These are phyloP conservation scores for Trichoderma sp. DNA, from an alignment of 2,329 filamentous ascomycete species.

Conservation along the genomic window DNA sequence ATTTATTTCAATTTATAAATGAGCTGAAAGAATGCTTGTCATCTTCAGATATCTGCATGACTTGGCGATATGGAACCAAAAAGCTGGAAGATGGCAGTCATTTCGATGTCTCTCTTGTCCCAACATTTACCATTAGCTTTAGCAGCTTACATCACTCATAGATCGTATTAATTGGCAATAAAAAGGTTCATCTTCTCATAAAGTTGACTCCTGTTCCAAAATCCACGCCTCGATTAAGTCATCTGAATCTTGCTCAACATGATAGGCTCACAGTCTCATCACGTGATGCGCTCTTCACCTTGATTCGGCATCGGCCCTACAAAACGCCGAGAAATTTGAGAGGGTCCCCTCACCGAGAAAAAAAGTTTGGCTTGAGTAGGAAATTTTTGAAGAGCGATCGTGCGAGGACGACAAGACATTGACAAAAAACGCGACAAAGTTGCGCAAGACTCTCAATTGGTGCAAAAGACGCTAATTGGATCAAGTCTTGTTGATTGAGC, in stretches of 20 bases:
- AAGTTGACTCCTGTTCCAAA: background rate
- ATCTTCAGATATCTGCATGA: background rate
- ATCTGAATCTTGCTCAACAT: slow-evolving; percentile 10
- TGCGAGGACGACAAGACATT: slow-evolving; percentile 28
- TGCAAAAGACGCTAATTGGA: background rate
- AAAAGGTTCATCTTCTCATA: background rate
- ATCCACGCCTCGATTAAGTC: background rate
- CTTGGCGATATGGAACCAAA: background rate
- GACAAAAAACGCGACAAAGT: slow-evolving; percentile 25
- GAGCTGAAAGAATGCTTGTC: background rate
- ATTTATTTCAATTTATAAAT: background rate
- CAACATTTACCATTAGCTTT: background rate
- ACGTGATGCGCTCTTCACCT: slow-evolving; percentile 17
- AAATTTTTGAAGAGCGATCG: slow-evolving; percentile 37
- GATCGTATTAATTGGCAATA: background rate
- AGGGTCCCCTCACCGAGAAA: slow-evolving; percentile 39
- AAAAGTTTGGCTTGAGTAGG: slow-evolving; percentile 38
- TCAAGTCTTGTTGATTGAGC: background rate
- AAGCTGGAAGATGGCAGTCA: background rate
- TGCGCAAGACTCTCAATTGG: slow-evolving; percentile 27
- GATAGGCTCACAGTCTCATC: background rate
- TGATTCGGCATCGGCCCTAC: slow-evolving; percentile 40
- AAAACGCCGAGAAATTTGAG: slow-evolving; percentile 37
- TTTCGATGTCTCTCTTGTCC: background rate
- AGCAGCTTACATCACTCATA: background rate